Evolutionary conservation across 148 eudicot species (phyloP).

Genomic region (Polygonum aviculare): DNA sequence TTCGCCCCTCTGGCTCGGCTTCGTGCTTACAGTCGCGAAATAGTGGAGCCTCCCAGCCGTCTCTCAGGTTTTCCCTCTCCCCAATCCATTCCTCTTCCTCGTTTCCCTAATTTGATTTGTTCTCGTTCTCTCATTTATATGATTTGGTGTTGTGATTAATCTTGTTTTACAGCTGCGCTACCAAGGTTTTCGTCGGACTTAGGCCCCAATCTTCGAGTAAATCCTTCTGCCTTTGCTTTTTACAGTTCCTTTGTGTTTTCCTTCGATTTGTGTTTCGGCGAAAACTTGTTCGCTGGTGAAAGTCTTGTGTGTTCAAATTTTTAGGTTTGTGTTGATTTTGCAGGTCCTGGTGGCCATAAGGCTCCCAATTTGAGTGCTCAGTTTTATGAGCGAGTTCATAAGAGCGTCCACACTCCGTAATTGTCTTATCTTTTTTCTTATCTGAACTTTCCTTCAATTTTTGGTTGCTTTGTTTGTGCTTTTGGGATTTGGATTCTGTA

Average conservation of each 20-base stretch:
- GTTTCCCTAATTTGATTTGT: too few relatives aligned
- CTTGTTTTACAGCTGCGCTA: constrained; percentile 37
- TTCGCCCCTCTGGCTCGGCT: constrained; percentile 29
- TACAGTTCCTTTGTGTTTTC: neutral
- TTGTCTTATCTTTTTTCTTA: neutral
- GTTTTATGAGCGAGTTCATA: constrained; percentile 45
- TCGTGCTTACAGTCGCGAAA: constrained; percentile 32
- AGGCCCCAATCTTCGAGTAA: constrained; percentile 58
- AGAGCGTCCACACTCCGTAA: constrained; percentile 51
- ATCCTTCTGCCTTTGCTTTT: neutral
- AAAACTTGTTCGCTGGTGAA: neutral
- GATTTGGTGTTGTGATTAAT: neutral
- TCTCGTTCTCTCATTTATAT: too few relatives aligned
- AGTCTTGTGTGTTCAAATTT: neutral
- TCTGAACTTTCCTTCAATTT: neutral
- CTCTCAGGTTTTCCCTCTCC: constrained; percentile 16
- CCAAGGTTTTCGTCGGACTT: constrained; percentile 52
- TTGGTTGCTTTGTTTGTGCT: neutral
- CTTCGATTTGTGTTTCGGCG: neutral
- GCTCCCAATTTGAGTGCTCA: constrained; percentile 49
- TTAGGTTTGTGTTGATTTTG: neutral
- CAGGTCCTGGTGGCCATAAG: constrained; percentile 39
- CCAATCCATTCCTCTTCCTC: constrained; percentile 16
- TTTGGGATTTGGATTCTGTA: neutral
- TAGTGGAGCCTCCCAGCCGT: neutral